A percentile compares a stretch with the other conserved stretches of the same genome.
These are phyloP conservation scores for Thelonectria blattea DNA, from an alignment of 2,329 filamentous ascomycete species.

Conservation along the genomic window DNA sequence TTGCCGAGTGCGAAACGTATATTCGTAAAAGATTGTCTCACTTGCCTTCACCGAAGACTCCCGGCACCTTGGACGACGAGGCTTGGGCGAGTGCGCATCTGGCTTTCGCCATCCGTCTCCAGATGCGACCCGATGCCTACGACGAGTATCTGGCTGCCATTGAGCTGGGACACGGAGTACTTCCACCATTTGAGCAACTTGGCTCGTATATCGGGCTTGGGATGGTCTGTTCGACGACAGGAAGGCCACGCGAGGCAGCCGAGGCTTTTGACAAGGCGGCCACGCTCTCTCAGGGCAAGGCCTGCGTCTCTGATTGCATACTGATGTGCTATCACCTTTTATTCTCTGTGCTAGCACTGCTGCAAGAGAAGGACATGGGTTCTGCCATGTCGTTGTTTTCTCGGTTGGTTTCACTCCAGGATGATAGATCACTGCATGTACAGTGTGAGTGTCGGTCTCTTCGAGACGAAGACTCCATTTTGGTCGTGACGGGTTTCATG, in stretches of 20 bases:
- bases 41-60: constrained; percentile 1
- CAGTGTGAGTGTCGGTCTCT: not conserved
- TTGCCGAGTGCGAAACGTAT: not conserved
- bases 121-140: not conserved
- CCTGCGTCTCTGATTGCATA: not conserved
- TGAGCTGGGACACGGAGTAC: not conserved
- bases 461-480: not conserved
- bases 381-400: not conserved
- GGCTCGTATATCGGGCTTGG: not conserved
- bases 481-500: not conserved
- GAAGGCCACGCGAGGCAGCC: not conserved
- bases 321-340: not conserved
- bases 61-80: not conserved
- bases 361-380: not conserved
- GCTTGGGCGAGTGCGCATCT: not conserved
- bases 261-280: constrained; percentile 1
- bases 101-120: not conserved
- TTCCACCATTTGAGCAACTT: not conserved
- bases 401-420: not conserved
- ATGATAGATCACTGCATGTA: not conserved
- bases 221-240: not conserved
- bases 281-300: not conserved
- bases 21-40: constrained; percentile 1
- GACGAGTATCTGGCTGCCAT: not conserved
- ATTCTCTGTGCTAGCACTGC: not conserved